Percentiles rank a stretch among this genome's conserved stretches.
Evolutionary conservation across 176 grass and related monocot genomes (phyloP).

Genomic region (Avena eriantha): DNA sequence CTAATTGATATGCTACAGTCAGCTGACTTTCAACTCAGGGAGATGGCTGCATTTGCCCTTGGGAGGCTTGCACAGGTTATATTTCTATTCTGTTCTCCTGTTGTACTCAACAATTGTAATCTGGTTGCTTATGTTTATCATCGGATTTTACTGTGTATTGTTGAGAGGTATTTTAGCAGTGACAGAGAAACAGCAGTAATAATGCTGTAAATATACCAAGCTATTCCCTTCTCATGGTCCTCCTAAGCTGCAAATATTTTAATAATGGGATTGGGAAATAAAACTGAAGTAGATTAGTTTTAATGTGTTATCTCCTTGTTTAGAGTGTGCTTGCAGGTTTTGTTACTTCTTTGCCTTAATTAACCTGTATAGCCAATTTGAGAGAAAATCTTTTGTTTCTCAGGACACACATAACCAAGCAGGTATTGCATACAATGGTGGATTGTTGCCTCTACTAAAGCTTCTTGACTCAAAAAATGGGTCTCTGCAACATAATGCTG

Average conservation of each 20-base stretch:
- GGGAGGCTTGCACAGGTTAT: slow-evolving; percentile 98
- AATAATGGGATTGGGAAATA: not conserved
- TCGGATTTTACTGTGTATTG: slow-evolving; percentile 9
- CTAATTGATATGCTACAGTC: slow-evolving; percentile 99
- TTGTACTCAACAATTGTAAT: slow-evolving; percentile 17
- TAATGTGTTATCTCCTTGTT: not conserved
- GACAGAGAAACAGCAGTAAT: slow-evolving; percentile 27
- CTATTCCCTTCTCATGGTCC: not conserved
- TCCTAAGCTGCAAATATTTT: slow-evolving; percentile 10
- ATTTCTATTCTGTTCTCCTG: slow-evolving; percentile 26
- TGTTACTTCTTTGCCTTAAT: slow-evolving; percentile 11
- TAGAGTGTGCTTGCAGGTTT: not conserved
- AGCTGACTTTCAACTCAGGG: slow-evolving; percentile 86
- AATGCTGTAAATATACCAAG: not conserved
- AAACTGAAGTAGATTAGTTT: slow-evolving; percentile 13
- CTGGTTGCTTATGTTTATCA: slow-evolving; percentile 27
- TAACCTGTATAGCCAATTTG: slow-evolving; percentile 9
- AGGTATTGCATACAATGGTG: slow-evolving; percentile 98
- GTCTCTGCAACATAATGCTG: slow-evolving; percentile 98
- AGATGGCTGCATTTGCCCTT: slow-evolving; percentile 99
- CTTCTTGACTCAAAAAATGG: slow-evolving; percentile 99
- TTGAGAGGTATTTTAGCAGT: slow-evolving; percentile 20
- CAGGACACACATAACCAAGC: slow-evolving; percentile 99
- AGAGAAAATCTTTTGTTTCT: slow-evolving; percentile 35
- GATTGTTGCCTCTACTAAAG: slow-evolving; percentile 92